Conservation (phyloP, 2,329 filamentous ascomycete species). For the Berkeleyomyces basicola region DNA sequence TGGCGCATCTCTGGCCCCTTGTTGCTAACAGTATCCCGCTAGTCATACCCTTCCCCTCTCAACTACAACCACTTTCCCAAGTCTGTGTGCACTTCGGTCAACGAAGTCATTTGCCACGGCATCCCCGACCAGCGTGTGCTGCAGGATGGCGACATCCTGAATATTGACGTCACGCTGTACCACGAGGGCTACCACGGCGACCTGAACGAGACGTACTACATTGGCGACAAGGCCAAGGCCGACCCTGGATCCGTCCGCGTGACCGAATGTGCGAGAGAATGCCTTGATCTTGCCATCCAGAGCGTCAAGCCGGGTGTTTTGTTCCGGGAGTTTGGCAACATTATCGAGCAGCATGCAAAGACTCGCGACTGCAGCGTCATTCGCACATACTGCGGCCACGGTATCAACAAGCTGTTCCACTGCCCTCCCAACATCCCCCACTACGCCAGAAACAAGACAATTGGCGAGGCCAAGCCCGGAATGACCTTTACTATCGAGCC, state of each 20-base stretch:
- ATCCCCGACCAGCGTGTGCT: constrained; percentile 84
- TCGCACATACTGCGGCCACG: constrained; percentile 90
- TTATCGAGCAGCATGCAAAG: constrained; percentile 93
- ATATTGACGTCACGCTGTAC: constrained; percentile 90
- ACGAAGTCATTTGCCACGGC: constrained; percentile 97
- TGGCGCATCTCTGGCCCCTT: not conserved
- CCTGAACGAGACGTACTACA: constrained; percentile 96
- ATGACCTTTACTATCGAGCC: constrained; percentile 99
- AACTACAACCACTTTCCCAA: constrained; percentile 97
- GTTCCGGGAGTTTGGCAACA: constrained; percentile 83
- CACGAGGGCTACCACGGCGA: constrained; percentile 92
- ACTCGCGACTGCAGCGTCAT: constrained; percentile 73
- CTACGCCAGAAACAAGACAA: constrained; percentile 96
- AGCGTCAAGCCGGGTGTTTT: constrained; percentile 84
- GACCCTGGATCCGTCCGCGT: constrained; percentile 80
- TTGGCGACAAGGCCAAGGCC: constrained; percentile 70
- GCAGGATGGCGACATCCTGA: constrained; percentile 86
- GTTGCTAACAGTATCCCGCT: constrained; percentile 7
- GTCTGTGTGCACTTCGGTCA: constrained; percentile 88
- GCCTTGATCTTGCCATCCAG: constrained; percentile 77
- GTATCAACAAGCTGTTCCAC: constrained; percentile 88
- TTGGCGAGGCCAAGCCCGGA: constrained; percentile 81
- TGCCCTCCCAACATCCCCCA: constrained; percentile 87
- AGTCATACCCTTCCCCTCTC: constrained; percentile 88
- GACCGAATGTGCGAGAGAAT: constrained; percentile 78